Base-by-base conservation (phyloP, 768 basidiomycete genomes). In the Asterophora parasitica region DNA sequence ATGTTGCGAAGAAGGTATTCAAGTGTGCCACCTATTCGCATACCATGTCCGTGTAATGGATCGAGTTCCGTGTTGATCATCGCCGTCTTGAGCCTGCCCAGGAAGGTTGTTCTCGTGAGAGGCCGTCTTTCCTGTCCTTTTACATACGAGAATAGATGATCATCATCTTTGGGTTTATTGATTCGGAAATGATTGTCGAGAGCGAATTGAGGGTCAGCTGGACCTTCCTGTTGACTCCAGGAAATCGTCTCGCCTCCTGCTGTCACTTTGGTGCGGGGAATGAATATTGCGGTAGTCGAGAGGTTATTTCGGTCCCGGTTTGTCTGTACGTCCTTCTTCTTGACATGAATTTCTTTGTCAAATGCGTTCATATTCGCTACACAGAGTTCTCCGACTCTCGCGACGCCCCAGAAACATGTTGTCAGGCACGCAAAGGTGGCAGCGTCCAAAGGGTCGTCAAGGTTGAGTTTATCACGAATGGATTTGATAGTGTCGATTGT, bases 31-130 rank as follows among this genome's bases (percentile, higher is more conserved):
- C 66, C 59, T 4, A 66, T 65, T 0, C 53, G 28, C 0, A 67
- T 54, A 7, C 61, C 53, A 46, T 69, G 66, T 2, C 62, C 58
- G 23, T 59, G 53, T 1, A 65, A 12, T 0, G 46, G 53, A 0
- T 51, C 23, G 0, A 56, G 7, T 1, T 51, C 53, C 0, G 55
- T 44, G 0, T 23, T 42, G 8, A 28, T 32, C 1, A 49, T 50
- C 2, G 57, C 50, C 3, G 15, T 16, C 1, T 37, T n/a, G 4
- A 66, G 33, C 0, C 50, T 40, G 13, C 43, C 8, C 7, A 61
- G 32, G 53, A 67, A 63, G 16, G 51, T 50, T 0, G 23, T 15
- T 11, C 54, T 54, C 3, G 65, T 65, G 9, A 69, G 61, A 2
- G 64, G 52, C 1, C 42, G n/a, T 10, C n/a, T n/a, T 46, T 19